These are phyloP conservation scores for Sugiyamaella novakii DNA, from an alignment of 1,139 yeast species.

Conservation along the genomic window DNA sequence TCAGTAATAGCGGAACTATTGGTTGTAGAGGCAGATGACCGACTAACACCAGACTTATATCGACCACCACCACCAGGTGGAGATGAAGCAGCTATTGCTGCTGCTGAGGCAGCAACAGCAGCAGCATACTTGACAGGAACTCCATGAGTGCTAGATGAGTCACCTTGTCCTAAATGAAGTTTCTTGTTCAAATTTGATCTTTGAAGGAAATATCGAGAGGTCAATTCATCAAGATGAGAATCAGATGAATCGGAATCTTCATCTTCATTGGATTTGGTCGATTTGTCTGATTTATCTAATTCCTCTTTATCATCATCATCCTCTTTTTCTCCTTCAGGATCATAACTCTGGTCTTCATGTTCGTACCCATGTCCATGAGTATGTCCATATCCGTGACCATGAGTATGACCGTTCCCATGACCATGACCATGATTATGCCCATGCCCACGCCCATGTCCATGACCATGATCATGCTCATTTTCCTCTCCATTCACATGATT, in stretches of 20 bases:
- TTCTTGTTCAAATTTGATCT: constrained; percentile 18
- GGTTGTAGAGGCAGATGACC: neutral
- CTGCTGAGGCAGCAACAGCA: constrained; percentile 16
- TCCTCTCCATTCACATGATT: neutral
- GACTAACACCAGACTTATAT: neutral
- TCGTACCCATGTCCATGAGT: neutral
- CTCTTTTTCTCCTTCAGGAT: neutral
- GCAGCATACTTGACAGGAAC: constrained; percentile 19
- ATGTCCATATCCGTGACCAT: neutral
- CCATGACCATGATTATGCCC: neutral
- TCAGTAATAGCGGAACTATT: constrained; percentile 17
- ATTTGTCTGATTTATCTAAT: neutral
- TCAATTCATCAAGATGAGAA: constrained; percentile 17
- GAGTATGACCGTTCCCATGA: constrained; percentile 1
- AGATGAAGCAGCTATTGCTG: constrained; percentile 12
- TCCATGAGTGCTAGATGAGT: constrained; percentile 16
- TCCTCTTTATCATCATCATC: neutral
- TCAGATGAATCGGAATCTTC: constrained; percentile 11
- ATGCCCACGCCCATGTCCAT: constrained; percentile 5
- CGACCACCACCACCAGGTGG: constrained; percentile 9
- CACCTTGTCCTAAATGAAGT: constrained; percentile 15
- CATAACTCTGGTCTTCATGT: neutral
- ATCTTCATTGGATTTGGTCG: constrained; percentile 1
- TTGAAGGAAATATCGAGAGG: constrained; percentile 20
- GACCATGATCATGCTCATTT: neutral